Percentiles rank a stretch among this genome's conserved stretches.
Conservation (phyloP, 164 flowering plant genomes). For the Chimonanthus salicifolius region DNA sequence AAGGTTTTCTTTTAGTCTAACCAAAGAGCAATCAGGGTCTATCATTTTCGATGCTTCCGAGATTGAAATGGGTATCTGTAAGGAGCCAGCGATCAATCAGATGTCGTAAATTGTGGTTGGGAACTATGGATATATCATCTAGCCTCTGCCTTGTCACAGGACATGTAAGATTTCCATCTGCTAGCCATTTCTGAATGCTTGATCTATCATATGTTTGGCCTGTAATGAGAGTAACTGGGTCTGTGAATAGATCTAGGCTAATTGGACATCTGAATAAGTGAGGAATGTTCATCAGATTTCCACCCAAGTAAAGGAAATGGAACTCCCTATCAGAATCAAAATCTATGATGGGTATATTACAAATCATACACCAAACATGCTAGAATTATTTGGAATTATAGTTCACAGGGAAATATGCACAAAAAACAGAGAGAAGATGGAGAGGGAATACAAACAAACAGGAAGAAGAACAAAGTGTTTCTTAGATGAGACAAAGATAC, state of each 20-base stretch:
- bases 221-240: conserved; percentile 74
- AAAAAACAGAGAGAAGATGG: neutral
- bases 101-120: conserved; percentile 69
- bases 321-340: neutral
- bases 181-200: conserved; percentile 66
- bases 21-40: conserved; percentile 23
- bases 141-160: conserved; percentile 90
- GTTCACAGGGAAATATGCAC: neutral
- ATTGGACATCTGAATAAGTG: conserved; percentile 68
- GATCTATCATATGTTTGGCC: conserved; percentile 80
- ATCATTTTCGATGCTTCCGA: conserved; percentile 2
- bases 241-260: conserved; percentile 61
- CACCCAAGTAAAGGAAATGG: conserved; percentile 24
- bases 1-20: conserved; percentile 22
- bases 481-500: conserved; percentile 22
- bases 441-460: neutral
- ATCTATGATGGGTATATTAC: neutral
- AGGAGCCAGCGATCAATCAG: conserved; percentile 56
- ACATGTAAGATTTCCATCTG: conserved; percentile 63
- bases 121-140: conserved; percentile 53
- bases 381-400: neutral
- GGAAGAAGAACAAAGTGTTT: conserved; percentile 2
- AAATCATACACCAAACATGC: neutral
- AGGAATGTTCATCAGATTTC: conserved; percentile 42
- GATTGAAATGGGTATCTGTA: conserved; percentile 18